Conservation (phyloP, 306 rosid genomes). For the Glycine soja region DNA sequence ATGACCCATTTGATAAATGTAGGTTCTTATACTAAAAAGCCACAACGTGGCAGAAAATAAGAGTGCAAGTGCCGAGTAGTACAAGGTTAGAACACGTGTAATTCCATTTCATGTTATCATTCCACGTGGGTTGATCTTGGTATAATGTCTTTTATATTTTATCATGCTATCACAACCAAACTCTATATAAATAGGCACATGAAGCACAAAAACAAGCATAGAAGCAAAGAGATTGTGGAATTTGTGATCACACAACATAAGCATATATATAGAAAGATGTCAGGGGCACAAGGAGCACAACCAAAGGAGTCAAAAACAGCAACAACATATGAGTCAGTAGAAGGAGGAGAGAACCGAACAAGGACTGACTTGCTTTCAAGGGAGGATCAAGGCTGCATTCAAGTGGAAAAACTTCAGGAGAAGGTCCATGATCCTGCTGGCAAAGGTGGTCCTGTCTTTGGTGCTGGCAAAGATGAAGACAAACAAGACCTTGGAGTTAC, state of each 20-base stretch:
- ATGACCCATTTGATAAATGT: no score
- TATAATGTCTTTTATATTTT: neutral
- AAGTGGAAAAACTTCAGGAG: slow-evolving; percentile 77
- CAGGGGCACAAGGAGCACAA: slow-evolving; percentile 89
- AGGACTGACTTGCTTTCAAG: slow-evolving; percentile 58
- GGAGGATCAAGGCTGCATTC: slow-evolving; percentile 78
- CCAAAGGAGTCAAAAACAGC: slow-evolving; percentile 71
- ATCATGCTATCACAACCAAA: neutral
- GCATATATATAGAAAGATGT: slow-evolving; percentile 49
- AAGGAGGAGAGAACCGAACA: slow-evolving; percentile 75
- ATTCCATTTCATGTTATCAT: neutral
- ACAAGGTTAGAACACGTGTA: slow-evolving; percentile 42
- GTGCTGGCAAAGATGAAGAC: slow-evolving; percentile 63
- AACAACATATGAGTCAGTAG: slow-evolving; percentile 66
- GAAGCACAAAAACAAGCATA: neutral
- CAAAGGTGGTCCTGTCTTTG: slow-evolving; percentile 82
- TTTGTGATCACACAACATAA: neutral
- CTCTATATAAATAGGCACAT: neutral
- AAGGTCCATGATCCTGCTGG: slow-evolving; percentile 71
- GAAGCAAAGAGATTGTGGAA: neutral
- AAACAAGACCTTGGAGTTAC: slow-evolving; percentile 78
- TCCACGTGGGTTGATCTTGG: slow-evolving; percentile 28
- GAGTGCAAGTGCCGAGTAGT: slow-evolving; percentile 14
- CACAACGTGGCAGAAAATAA: slow-evolving; percentile 38
- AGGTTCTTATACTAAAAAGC: neutral